Evolutionary conservation across 1,284 basidiomycete species (phyloP).

Genomic region (Tilletiopsis washingtonensis): DNA sequence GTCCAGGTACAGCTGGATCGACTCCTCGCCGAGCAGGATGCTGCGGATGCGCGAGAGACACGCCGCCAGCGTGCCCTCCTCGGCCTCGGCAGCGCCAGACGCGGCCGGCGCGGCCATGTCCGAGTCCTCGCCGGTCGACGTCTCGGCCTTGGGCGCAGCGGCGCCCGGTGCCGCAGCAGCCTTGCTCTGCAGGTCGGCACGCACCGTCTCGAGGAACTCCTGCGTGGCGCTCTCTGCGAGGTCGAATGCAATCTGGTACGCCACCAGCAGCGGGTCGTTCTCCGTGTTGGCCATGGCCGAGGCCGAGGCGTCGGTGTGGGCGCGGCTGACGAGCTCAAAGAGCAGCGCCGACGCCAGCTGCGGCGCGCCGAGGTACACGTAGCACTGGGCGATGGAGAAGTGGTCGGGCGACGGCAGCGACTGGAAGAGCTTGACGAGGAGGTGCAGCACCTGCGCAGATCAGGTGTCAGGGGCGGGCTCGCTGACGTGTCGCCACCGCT

Average conservation of each 20-base stretch:
- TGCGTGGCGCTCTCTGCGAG: slow-evolving; percentile 47
- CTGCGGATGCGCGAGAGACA: slow-evolving; percentile 29
- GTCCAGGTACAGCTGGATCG: slow-evolving; percentile 45
- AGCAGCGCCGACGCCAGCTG: slow-evolving; percentile 35
- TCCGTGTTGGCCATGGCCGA: slow-evolving; percentile 32
- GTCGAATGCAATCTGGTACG: slow-evolving; percentile 46
- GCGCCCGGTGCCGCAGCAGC: slow-evolving; percentile 3
- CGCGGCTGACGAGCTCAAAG: slow-evolving; percentile 32
- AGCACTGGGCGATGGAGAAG: slow-evolving; percentile 47
- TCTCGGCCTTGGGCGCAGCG: slow-evolving; percentile 11
- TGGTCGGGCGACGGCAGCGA: slow-evolving; percentile 38
- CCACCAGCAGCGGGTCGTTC: slow-evolving; percentile 37
- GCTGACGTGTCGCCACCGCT: no score
- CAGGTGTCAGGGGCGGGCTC: no score
- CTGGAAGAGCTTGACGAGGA: slow-evolving; percentile 46
- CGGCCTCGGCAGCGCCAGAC: slow-evolving; percentile 1
- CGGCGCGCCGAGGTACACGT: slow-evolving; percentile 45
- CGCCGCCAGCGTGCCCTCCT: slow-evolving; percentile 17
- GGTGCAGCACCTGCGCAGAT: slow-evolving; percentile 38
- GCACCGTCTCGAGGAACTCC: slow-evolving; percentile 44
- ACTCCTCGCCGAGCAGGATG: slow-evolving; percentile 44
- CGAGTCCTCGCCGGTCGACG: slow-evolving; percentile 3
- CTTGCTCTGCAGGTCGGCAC: slow-evolving; percentile 22
- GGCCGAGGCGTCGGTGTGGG: slow-evolving; percentile 25
- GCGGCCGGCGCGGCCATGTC: background rate